Evolutionary conservation across 805 yeast genomes (phyloP), one percentile per base, ranked within the genome.

Genomic region (Wilhelminamyces savonicus): DNA sequence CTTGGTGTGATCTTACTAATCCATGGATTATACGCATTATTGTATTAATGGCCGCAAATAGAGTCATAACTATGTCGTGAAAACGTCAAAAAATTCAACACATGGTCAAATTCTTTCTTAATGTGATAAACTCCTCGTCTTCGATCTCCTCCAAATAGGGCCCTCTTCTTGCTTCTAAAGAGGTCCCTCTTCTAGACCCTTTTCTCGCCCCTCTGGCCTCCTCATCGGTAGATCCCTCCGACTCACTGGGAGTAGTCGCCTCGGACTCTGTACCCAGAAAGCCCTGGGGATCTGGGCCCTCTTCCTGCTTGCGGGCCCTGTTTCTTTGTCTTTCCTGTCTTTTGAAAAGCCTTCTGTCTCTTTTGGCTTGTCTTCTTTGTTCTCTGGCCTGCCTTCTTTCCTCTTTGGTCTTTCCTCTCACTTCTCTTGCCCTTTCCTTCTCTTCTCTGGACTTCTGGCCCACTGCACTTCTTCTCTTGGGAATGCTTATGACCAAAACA

Each of bases 61-160:
- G n/a, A n/a, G n/a, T n/a, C n/a, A n/a, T n/a, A n/a, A n/a, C n/a
- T n/a, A n/a, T n/a, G n/a, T n/a, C n/a, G n/a, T n/a, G n/a, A n/a
- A n/a, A n/a, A n/a, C n/a, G n/a, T n/a, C n/a, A n/a, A n/a, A n/a
- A n/a, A n/a, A n/a, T n/a, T n/a, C n/a, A n/a, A n/a, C n/a, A n/a
- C n/a, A n/a, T n/a, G n/a, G n/a, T n/a, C n/a, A n/a, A n/a, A n/a
- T n/a, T n/a, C n/a, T n/a, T n/a, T 21, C 51, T 39, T 35, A 42
- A 39, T 23, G 35, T 24, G 12, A 50, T 43, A 34, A 48, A 44
- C 31, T 54, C 60, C 26, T 54, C 59, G 34, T 55, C 61, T 21
- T 53, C 59, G 5, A 53, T 53, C 17, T 52, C 58, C 28, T 53
- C 60, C 24, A 54, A 24, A 2, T 41, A 29, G 4, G 50, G n/a